Conservation (phyloP, 1,139 yeast genomes). For the Nadsonia starkeyi-henricii region DNA sequence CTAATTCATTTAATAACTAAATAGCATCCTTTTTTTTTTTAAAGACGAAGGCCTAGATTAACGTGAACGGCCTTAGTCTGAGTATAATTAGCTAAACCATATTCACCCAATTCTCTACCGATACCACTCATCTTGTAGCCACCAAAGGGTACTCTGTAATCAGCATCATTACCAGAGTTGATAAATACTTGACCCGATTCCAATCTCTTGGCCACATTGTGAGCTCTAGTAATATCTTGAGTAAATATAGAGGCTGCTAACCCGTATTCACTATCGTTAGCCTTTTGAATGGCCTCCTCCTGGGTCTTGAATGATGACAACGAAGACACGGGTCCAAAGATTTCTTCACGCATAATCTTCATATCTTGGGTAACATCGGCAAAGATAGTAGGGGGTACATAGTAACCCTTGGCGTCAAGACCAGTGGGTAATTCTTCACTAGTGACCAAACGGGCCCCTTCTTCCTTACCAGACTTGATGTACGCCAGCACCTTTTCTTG, state of each 20-base stretch:
- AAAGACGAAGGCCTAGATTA: constrained; percentile 12
- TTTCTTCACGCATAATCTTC: constrained; percentile 56
- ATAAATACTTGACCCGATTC: constrained; percentile 75
- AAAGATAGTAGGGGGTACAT: constrained; percentile 55
- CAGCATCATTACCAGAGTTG: constrained; percentile 71
- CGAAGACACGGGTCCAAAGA: constrained; percentile 81
- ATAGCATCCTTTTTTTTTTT: too few relatives aligned
- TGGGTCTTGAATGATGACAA: constrained; percentile 52
- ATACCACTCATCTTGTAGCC: constrained; percentile 72
- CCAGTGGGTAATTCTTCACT: constrained; percentile 37
- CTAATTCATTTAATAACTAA: too few relatives aligned
- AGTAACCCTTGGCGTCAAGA: constrained; percentile 35
- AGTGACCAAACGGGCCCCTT: constrained; percentile 54
- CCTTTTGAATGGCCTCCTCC: constrained; percentile 54
- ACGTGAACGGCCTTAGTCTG: constrained; percentile 71
- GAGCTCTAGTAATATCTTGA: constrained; percentile 39
- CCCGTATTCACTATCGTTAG: constrained; percentile 66
- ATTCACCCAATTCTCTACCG: constrained; percentile 80
- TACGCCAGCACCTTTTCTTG: constrained; percentile 53
- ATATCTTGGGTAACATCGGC: constrained; percentile 47
- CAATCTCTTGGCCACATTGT: constrained; percentile 45
- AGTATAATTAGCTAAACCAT: constrained; percentile 64
- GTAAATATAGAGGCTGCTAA: constrained; percentile 77
- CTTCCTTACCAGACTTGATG: constrained; percentile 50
- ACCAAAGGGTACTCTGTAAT: constrained; percentile 69